Conservation (phyloP, 1,139 yeast genomes). For the Magnusiomyces magnusii region DNA sequence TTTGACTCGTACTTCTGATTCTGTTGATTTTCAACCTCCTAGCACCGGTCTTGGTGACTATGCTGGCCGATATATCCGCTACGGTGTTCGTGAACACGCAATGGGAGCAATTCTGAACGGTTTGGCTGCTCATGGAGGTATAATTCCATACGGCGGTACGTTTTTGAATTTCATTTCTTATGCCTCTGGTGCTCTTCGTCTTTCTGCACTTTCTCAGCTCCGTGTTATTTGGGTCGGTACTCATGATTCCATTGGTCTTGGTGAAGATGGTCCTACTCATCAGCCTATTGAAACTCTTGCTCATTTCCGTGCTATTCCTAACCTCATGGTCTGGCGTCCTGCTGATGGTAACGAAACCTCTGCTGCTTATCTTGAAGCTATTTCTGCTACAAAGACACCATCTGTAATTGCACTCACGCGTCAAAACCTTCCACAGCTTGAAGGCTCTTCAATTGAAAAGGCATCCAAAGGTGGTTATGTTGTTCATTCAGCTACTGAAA, state of each 20-base stretch:
- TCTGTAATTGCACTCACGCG: constrained; percentile 89
- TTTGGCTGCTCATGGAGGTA: constrained; percentile 92
- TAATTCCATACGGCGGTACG: constrained; percentile 94
- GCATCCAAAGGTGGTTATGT: constrained; percentile 96
- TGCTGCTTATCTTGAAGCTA: constrained; percentile 85
- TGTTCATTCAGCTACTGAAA: constrained; percentile 45
- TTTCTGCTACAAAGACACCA: constrained; percentile 70
- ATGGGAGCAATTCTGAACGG: constrained; percentile 99
- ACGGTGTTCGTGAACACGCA: constrained; percentile 99
- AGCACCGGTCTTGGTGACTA: constrained; percentile 74
- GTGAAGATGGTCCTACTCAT: constrained; percentile 99
- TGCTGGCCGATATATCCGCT: constrained; percentile 91
- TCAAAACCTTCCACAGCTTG: constrained; percentile 96
- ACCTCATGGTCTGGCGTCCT: constrained; percentile 97
- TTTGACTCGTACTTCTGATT: constrained; percentile 81
- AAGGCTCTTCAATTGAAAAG: constrained; percentile 85
- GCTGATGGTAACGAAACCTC: constrained; percentile 99
- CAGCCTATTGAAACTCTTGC: constrained; percentile 99
- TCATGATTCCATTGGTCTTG: constrained; percentile 98
- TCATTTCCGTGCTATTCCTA: constrained; percentile 96
- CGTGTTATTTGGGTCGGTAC: constrained; percentile 98
- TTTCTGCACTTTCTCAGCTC: constrained; percentile 88
- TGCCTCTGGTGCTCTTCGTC: constrained; percentile 96
- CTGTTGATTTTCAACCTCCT: constrained; percentile 93
- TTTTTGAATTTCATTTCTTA: constrained; percentile 97